These are phyloP conservation scores for Quercus berberidifolia DNA, from an alignment of 306 rosid genomes.

Conservation along the genomic window DNA sequence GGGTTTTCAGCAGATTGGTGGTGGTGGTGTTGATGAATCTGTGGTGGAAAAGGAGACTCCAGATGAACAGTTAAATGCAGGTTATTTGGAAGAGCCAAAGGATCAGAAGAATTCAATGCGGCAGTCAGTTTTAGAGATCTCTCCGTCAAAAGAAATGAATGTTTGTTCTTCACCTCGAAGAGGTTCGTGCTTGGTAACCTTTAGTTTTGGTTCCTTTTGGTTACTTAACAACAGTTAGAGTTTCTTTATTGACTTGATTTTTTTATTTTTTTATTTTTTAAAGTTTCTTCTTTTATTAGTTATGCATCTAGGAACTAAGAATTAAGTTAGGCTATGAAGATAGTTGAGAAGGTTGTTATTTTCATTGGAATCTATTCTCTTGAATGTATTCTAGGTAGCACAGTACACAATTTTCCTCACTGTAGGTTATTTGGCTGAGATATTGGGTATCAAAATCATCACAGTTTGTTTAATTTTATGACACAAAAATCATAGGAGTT, in stretches of 20 bases:
- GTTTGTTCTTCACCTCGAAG: conserved; percentile 32
- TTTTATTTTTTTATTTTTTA: too few species aligned
- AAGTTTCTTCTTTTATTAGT: neutral
- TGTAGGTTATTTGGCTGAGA: neutral
- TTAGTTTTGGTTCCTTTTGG: conserved; percentile 6
- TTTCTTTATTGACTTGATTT: neutral
- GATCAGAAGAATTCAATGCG: conserved; percentile 16
- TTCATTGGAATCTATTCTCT: neutral
- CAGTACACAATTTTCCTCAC: neutral
- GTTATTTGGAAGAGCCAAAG: conserved; percentile 24
- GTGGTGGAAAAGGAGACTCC: conserved; percentile 11
- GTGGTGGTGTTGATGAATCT: conserved; percentile 17
- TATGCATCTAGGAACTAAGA: neutral
- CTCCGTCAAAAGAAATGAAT: conserved; percentile 26
- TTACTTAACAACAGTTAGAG: conserved; percentile 6
- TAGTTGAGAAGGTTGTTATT: neutral
- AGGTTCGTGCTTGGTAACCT: conserved; percentile 44
- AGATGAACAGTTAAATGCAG: conserved; percentile 13
- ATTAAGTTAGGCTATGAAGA: neutral
- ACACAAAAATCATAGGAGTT: neutral
- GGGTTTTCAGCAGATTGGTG: conserved; percentile 23
- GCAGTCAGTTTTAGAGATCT: conserved; percentile 18
- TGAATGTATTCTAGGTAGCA: neutral
- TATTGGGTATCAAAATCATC: neutral
- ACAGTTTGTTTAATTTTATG: neutral